These are phyloP conservation scores for Garcileccinum viscosum DNA, from an alignment of 1,284 basidiomycete genomes.

Conservation along the genomic window DNA sequence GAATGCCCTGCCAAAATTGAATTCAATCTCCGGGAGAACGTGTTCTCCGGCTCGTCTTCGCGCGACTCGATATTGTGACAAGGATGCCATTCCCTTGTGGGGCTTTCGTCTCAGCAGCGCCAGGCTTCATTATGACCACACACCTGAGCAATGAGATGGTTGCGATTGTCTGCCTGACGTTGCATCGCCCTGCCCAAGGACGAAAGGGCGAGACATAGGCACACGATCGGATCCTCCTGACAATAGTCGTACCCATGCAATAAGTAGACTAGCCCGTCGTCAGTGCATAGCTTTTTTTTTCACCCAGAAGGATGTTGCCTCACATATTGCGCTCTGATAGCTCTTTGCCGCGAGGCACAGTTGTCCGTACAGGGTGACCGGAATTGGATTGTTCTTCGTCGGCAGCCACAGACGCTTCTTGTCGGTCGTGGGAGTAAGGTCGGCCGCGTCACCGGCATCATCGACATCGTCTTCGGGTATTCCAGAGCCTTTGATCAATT, in stretches of 20 bases:
- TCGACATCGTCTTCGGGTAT: slow-evolving; percentile 38
- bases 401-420: slow-evolving; percentile 52
- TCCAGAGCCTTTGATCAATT: slow-evolving; percentile 24
- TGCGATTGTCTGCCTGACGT: slow-evolving; percentile 91
- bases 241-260: slow-evolving; percentile 87
- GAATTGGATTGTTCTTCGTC: slow-evolving; percentile 76
- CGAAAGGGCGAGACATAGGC: slow-evolving; percentile 81
- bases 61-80: slow-evolving; percentile 75
- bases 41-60: slow-evolving; percentile 52
- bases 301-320: slow-evolving; percentile 39
- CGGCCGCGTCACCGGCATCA: slow-evolving; percentile 31
- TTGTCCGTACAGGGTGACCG: slow-evolving; percentile 86
- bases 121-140: neutral
- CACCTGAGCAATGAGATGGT: slow-evolving; percentile 84
- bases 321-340: slow-evolving; percentile 90
- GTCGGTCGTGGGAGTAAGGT: slow-evolving; percentile 34
- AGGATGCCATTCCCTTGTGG: slow-evolving; percentile 78
- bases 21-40: slow-evolving; percentile 75
- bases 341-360: slow-evolving; percentile 85
- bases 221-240: slow-evolving; percentile 85
- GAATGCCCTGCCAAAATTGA: slow-evolving; percentile 89
- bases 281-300: neutral
- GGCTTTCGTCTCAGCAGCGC: neutral
- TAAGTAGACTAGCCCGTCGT: slow-evolving; percentile 73
- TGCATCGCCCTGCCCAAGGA: slow-evolving; percentile 91